Evolutionary conservation across 495 filamentous ascomycete genomes (phyloP), one percentile per base, ranked within the genome.

Genomic region (Neurospora hispaniola): DNA sequence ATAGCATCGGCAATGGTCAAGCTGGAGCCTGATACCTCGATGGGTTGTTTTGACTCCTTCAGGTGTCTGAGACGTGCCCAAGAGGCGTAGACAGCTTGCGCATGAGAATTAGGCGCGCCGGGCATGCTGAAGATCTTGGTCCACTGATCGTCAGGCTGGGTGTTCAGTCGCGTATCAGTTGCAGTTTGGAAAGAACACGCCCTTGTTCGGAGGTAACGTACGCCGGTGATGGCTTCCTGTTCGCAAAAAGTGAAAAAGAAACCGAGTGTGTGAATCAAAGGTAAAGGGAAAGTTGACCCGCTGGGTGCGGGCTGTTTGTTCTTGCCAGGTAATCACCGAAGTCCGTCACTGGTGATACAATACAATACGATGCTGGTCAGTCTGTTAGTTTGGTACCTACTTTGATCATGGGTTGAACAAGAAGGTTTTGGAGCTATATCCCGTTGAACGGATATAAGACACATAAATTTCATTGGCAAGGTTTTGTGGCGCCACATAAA

Each of bases 1-100:
- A 78, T 4, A 6, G 35, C 27, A 62, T 62, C 27, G 7, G 73
- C 62, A 14, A 74, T 59, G 23, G 71, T 72, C 71, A 74, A 39
- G 12, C 46, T 69, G 8, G 62, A 69, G 27, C 73, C 73, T 9
- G 72, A 73, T 14, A 75, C 48, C 16, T 62, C 54, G 12, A 62
- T 62, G 27, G 12, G 0, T 8, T 62, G 20, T 11, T 62, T 31
- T 20, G 54, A 16, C 11, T 62, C 10, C 12, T 16, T 12, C 23
- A 62, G 3, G 23, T 62, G 2, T 31, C 31, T 7, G 54, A 62
- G 12, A 31, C 23, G 5, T 14, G 54, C 5, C 54, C 54, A 62
- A 1, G 23, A 62, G 31, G 20, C 23, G 23, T 59, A 59, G 0
- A 5, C 2, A 59, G 23, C 23, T 31, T 31, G 23, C 48, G 48